phyloP scores from a whole-genome alignment of 768 basidiomycete species.

The Psilocybe cyanescens region DNA sequence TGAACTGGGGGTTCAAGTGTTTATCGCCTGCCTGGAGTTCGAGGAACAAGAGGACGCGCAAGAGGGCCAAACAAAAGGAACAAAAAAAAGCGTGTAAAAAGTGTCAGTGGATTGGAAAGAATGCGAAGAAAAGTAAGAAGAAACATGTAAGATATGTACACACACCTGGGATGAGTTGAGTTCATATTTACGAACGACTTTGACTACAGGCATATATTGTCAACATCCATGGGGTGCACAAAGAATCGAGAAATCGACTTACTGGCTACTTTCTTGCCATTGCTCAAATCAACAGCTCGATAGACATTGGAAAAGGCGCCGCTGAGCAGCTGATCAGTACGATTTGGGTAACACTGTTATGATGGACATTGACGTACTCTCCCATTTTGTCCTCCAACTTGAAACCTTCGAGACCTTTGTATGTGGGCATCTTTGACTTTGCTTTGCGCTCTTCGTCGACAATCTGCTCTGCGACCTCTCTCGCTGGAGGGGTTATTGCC shows the following conservation, averaged over 20 bases:
- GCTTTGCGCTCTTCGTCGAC: constrained; percentile 77
- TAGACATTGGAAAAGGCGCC: constrained; percentile 99
- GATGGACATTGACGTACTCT: constrained; percentile 64
- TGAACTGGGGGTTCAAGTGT: constrained; percentile 92
- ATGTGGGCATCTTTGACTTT: constrained; percentile 79
- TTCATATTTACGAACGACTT: constrained; percentile 93
- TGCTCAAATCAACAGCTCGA: constrained; percentile 79
- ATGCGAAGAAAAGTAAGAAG: constrained; percentile 25
- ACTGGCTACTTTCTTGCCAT: constrained; percentile 85
- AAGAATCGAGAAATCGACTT: constrained; percentile 29
- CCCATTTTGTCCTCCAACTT: constrained; percentile 87
- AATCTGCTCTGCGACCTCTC: constrained; percentile 64
- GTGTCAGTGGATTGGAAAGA: constrained; percentile 26
- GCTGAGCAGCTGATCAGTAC: constrained; percentile 37
- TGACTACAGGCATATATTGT: constrained; percentile 55
- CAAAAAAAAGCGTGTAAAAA: constrained; percentile 25
- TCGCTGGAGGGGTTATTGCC: constrained; percentile 29
- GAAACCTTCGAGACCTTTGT: constrained; percentile 84
- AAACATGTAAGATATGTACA: constrained; percentile 20
- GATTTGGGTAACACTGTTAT: constrained; percentile 13
- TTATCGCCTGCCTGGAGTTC: constrained; percentile 79
- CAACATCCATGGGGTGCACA: constrained; percentile 15
- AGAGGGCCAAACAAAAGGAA: constrained; percentile 18
- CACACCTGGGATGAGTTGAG: constrained; percentile 91
- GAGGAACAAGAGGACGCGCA: constrained; percentile 33